These are phyloP conservation scores for Fagus crenata DNA, from an alignment of 306 rosid species.

Conservation along the genomic window DNA sequence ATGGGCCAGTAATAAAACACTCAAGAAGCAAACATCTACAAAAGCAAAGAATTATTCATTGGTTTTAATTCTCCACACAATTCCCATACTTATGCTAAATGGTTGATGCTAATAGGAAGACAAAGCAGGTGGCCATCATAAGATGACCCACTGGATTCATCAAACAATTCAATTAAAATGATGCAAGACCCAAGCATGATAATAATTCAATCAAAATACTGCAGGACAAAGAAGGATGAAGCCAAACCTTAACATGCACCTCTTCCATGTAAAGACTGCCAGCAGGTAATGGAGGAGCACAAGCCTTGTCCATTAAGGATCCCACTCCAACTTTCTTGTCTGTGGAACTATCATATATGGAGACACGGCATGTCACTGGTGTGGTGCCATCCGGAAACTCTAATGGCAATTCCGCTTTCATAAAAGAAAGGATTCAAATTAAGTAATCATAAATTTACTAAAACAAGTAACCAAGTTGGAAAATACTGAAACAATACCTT, in stretches of 20 bases:
- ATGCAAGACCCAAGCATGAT: slow-evolving; percentile 6
- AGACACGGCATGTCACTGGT: slow-evolving; percentile 94
- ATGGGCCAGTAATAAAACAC: slow-evolving; percentile 14
- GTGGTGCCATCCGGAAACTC: slow-evolving; percentile 99
- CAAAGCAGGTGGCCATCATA: neutral
- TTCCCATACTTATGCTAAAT: neutral
- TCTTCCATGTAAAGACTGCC: slow-evolving; percentile 98
- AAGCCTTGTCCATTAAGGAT: slow-evolving; percentile 88
- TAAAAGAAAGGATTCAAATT: slow-evolving; percentile 27
- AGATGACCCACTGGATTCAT: neutral
- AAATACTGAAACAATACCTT: slow-evolving; percentile 53
- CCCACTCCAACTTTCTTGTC: slow-evolving; percentile 95
- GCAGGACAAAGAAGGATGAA: slow-evolving; percentile 22
- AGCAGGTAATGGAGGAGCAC: slow-evolving; percentile 77
- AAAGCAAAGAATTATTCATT: neutral
- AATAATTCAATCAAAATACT: slow-evolving; percentile 8
- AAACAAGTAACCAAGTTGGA: slow-evolving; percentile 13
- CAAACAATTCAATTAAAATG: slow-evolving; percentile 8
- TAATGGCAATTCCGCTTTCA: slow-evolving; percentile 77
- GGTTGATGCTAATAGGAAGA: neutral
- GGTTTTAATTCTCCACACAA: neutral
- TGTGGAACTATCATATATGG: slow-evolving; percentile 81
- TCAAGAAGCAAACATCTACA: slow-evolving; percentile 8
- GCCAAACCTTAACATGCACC: slow-evolving; percentile 88
- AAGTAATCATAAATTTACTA: slow-evolving; percentile 21